Evolutionary conservation across 495 filamentous ascomycete genomes (phyloP).

Genomic region (Aspergillus coremiiformis): DNA sequence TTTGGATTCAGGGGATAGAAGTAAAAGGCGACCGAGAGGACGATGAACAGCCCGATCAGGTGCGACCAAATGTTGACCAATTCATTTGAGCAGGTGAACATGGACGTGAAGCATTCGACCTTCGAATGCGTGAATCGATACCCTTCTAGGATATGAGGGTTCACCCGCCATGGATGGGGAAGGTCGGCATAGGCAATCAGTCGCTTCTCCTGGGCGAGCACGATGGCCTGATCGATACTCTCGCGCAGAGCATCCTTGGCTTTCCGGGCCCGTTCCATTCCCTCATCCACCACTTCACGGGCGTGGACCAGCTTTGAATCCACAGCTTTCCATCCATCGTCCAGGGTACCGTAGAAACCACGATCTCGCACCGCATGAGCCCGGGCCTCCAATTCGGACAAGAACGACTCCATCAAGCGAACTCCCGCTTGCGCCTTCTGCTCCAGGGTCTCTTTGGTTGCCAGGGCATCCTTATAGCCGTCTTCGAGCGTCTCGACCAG

Average conservation of each 20-base stretch:
- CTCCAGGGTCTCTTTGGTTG: constrained; percentile 76
- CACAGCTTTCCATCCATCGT: constrained; percentile 62
- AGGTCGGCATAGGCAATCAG: constrained; percentile 85
- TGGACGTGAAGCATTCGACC: constrained; percentile 73
- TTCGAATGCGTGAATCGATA: constrained; percentile 92
- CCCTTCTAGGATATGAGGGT: constrained; percentile 82
- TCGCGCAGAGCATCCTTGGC: constrained; percentile 72
- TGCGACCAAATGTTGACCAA: constrained; percentile 98
- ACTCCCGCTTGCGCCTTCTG: constrained; percentile 86
- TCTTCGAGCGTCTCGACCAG: constrained; percentile 92
- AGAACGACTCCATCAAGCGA: constrained; percentile 72
- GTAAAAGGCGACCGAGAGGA: constrained; percentile 88
- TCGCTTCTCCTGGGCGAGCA: constrained; percentile 70
- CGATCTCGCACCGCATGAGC: constrained; percentile 67
- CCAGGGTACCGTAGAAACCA: constrained; percentile 52
- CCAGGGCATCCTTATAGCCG: constrained; percentile 81
- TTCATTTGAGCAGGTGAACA: constrained; percentile 83
- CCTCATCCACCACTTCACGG: constrained; percentile 74
- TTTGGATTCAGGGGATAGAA: constrained; percentile 85
- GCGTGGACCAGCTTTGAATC: constrained; percentile 69
- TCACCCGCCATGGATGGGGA: constrained; percentile 87
- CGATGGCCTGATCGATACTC: constrained; percentile 71
- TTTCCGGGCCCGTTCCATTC: constrained; percentile 67
- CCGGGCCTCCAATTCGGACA: constrained; percentile 74
- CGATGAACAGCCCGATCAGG: constrained; percentile 73